These are phyloP conservation scores for Strigomonas galati DNA, from an alignment of 208 protist genomes.

Conservation along the genomic window DNA sequence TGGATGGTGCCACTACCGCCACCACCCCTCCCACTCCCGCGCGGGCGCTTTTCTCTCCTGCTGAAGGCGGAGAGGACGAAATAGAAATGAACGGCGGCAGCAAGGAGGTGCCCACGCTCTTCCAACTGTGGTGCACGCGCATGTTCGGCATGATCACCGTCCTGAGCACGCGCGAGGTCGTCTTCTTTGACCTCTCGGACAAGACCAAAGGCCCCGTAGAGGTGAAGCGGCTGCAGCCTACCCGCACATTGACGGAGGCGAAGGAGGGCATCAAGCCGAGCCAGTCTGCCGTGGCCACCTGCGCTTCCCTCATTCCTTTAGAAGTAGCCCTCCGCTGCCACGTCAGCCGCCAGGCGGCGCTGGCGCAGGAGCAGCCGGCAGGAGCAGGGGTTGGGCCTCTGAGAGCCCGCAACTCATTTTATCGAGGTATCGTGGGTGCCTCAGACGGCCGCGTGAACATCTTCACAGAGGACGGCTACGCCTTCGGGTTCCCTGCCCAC, in stretches of 20 bases:
- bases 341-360: neutral
- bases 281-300: conserved; percentile 27
- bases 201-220: conserved; percentile 31
- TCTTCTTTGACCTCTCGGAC: conserved; percentile 49
- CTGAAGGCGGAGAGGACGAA: conserved; percentile 3
- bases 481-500: conserved; percentile 70
- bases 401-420: conserved; percentile 24
- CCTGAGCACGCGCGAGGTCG: conserved; percentile 36
- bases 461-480: conserved; percentile 69
- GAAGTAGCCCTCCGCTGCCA: conserved; percentile 55
- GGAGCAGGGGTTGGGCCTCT: neutral
- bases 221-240: conserved; percentile 33
- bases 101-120: conserved; percentile 20
- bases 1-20: neutral
- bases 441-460: conserved; percentile 74
- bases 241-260: neutral
- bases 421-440: conserved; percentile 66
- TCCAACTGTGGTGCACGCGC: conserved; percentile 40
- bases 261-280: neutral
- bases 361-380: neutral
- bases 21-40: neutral
- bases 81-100: neutral
- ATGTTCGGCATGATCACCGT: conserved; percentile 49
- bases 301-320: conserved; percentile 51
- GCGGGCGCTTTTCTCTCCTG: conserved; percentile 15